Evolutionary conservation across 108 stramenopile species (phyloP).

Genomic region (Cyclotella cryptica): DNA sequence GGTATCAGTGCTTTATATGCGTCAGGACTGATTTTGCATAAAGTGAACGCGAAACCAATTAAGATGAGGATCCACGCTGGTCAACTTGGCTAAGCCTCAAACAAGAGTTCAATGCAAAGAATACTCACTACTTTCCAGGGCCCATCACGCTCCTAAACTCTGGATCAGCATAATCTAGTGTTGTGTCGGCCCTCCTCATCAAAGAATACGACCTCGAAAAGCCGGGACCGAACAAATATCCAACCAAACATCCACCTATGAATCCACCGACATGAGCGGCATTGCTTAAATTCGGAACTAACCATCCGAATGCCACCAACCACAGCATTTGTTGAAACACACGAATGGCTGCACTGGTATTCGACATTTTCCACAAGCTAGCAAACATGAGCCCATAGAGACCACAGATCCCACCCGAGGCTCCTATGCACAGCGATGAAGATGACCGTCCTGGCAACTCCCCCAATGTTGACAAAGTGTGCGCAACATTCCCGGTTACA

Average conservation of each 20-base stretch:
- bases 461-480: slow-evolving; percentile 39
- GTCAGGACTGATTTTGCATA: not conserved
- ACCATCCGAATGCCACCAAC: slow-evolving; percentile 58
- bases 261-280: slow-evolving; percentile 81
- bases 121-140: slow-evolving; percentile 53
- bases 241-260: slow-evolving; percentile 66
- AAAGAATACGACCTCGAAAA: slow-evolving; percentile 65
- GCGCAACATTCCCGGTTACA: slow-evolving; percentile 71
- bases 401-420: slow-evolving; percentile 81
- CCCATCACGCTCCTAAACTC: slow-evolving; percentile 78
- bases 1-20: not conserved
- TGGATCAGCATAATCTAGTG: slow-evolving; percentile 56
- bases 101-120: not conserved
- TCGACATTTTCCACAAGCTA: slow-evolving; percentile 69
- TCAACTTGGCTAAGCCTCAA: not conserved
- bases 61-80: no score
- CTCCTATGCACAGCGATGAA: slow-evolving; percentile 61
- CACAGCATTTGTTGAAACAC: slow-evolving; percentile 65
- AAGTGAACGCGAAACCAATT: not conserved
- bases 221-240: slow-evolving; percentile 68
- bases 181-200: slow-evolving; percentile 37
- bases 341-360: slow-evolving; percentile 43
- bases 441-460: slow-evolving; percentile 42
- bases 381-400: slow-evolving; percentile 77
- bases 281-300: slow-evolving; percentile 68